Evolutionary conservation across 2,329 filamentous ascomycete genomes (phyloP).

Genomic region (Pestalotiopsis sp.): DNA sequence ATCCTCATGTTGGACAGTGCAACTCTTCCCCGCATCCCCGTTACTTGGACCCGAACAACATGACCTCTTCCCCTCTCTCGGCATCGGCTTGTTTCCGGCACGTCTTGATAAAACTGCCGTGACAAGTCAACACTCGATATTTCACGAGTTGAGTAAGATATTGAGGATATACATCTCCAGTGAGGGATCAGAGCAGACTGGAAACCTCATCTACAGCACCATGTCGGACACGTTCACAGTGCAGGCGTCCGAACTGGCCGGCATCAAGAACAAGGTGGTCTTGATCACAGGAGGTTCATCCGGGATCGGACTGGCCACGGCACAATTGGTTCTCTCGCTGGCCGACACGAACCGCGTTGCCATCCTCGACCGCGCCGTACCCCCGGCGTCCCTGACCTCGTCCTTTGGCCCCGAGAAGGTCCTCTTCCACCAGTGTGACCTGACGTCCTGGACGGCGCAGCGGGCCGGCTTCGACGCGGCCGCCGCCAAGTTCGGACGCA

Average conservation of each 20-base stretch:
- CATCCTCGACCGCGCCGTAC: slow-evolving; percentile 42
- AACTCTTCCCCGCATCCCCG: neutral
- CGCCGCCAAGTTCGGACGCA: slow-evolving; percentile 65
- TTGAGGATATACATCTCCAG: too few species aligned
- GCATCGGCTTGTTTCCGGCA: neutral
- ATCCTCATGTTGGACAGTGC: neutral
- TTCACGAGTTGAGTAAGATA: too few species aligned
- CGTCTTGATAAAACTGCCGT: too few species aligned
- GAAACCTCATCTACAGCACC: neutral
- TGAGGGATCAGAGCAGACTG: neutral
- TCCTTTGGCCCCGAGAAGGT: slow-evolving; percentile 37
- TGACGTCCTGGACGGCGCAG: slow-evolving; percentile 50
- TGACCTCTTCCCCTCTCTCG: neutral
- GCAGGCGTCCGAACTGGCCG: slow-evolving; percentile 39
- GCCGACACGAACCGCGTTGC: slow-evolving; percentile 35
- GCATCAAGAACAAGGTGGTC: slow-evolving; percentile 49
- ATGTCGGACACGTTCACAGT: slow-evolving; percentile 36
- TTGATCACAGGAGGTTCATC: slow-evolving; percentile 59
- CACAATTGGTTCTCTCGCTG: slow-evolving; percentile 47
- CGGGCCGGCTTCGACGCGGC: slow-evolving; percentile 50
- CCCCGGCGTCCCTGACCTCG: slow-evolving; percentile 28
- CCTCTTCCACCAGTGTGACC: slow-evolving; percentile 37
- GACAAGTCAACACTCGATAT: too few species aligned
- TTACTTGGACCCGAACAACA: neutral
- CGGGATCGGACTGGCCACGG: slow-evolving; percentile 60